Percentiles rank a stretch among this genome's conserved stretches.
Evolutionary conservation across 306 rosid species (phyloP).

Genomic region (Inga leiocalycina): DNA sequence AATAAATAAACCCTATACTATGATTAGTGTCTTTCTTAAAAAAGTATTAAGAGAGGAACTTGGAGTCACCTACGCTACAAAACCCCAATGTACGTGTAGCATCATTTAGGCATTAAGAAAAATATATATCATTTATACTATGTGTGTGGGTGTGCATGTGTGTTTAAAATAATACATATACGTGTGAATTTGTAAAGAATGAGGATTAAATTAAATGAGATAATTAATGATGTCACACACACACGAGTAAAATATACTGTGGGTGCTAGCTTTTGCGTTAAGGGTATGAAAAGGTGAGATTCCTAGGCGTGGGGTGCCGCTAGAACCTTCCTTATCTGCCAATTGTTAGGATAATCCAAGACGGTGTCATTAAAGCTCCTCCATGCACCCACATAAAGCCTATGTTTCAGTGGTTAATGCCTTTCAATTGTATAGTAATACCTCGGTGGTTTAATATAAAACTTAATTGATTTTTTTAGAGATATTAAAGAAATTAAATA

Average conservation of each 20-base stretch:
- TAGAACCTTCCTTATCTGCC: slow-evolving; percentile 42
- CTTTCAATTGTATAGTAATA: slow-evolving; percentile 32
- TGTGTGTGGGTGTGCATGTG: background rate
- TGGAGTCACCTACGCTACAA: too few relatives aligned
- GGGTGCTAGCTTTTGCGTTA: background rate
- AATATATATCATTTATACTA: too few relatives aligned
- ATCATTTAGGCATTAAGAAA: too few relatives aligned
- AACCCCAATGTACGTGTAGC: too few relatives aligned
- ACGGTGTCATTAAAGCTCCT: slow-evolving; percentile 42
- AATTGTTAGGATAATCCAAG: slow-evolving; percentile 18
- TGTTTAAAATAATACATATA: too few relatives aligned
- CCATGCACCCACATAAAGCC: slow-evolving; percentile 40
- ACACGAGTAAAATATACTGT: background rate
- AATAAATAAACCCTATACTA: background rate
- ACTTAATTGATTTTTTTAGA: too few relatives aligned
- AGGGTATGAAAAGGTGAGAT: slow-evolving; percentile 39
- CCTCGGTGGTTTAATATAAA: too few relatives aligned
- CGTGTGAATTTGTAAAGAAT: background rate
- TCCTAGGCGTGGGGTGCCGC: slow-evolving; percentile 23
- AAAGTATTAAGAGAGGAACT: too few relatives aligned
- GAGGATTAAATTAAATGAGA: slow-evolving; percentile 10
- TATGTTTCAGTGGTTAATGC: slow-evolving; percentile 40
- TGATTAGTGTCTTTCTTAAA: too few relatives aligned
- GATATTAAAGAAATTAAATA: too few relatives aligned
- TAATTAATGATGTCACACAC: background rate